Base-by-base conservation (phyloP, 176 grass and related monocot species). In the Triticum dicoccoides region DNA sequence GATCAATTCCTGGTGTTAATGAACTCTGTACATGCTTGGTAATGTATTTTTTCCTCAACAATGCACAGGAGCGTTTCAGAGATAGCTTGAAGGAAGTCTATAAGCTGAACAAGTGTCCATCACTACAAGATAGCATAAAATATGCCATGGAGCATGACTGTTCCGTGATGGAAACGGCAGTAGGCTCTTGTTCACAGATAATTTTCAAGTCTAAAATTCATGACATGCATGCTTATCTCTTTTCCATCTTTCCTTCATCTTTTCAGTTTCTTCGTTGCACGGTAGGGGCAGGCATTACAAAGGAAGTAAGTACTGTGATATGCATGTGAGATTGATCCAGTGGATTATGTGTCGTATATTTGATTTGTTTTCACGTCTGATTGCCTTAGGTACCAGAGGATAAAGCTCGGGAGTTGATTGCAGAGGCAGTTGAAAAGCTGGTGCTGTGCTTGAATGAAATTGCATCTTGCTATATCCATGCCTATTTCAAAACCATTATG, bases 201-300 rank as follows among this genome's bases (percentile, higher is more conserved):
- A 24, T 51, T 76, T 35, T 9, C 49, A 65, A 74, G 59, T 84
- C 38, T 37, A 41, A 41, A 20, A 71, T 71, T 41, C 10, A 8
- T 41, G 15, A 18, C 68, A 62, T 62, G 35, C 68, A 71, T 71
- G 68, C 39, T 65, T 65, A 76, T 18, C 13, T 54, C 8, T 85
- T 51, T 77, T 37, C n/a, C 17, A 44, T 44, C 41, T 44, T 41
- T 41, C 38, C 38, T 24, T 65, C 14, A 7, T 21, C 5, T 85
- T 85, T 85, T 77, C 72, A 85, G 71, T 86, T 86, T 34, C 25
- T 24, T 14, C 33, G 4, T 47, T 86, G 76, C 84, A 86, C 20
- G 70, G 44, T n/a, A 80, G 52, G 66, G 70, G 44, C 39, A 80
- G 52, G 66, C 54, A 41, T 86, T 62, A 10, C 84, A 14, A 13